Evolutionary conservation across 805 yeast genomes (phyloP), one percentile per base, ranked within the genome.

Genomic region (Candida michaelii): DNA sequence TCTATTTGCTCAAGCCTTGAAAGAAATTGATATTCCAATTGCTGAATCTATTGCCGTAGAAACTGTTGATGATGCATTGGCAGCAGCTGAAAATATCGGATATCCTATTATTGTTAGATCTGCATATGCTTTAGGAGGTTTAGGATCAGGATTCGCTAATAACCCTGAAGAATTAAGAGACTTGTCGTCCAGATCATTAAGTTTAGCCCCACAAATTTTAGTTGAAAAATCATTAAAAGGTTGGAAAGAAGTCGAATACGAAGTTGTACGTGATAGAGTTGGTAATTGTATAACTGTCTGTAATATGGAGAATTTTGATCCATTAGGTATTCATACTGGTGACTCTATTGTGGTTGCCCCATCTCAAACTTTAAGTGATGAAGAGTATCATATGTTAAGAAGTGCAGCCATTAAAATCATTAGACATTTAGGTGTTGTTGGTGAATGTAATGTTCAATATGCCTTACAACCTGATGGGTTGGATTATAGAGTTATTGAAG

Each of bases 311-410:
- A 91, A 91, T 71, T 91, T 91, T 54, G 99, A 91, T 70, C 99
- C 99, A 36, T 78, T 91, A 56, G 99, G 99, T 64, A 90, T 91
- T 59, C 99, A 91, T 64, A 91, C 99, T 46, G 99, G 99, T 77
- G 99, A 91, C 67, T 93, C 98, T 42, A 93, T 91, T 59, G 99
- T 91, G 44, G 96, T 91, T 59, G 99, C 99, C 42, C 99, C 99
- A 39, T 90, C 97, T 33, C 99, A 91, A 74, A 91, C 99, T 32
- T 73, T 91, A 51, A 85, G 96, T 14, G 98, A 91, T 63, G 97
- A 88, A 64, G 99, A 91, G 60, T 91, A 90, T 73, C 88, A 91
- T 72, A 93, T 93, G 98, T 77, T 91, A 62, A 83, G 99, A 73
- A 85, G 97, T 39, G 89, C 99, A 35, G 99, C 99, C 36, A 93